Evolutionary conservation across 768 basidiomycete genomes (phyloP), one percentile per base, ranked within the genome.

Genomic region (Tubosaeta sp.): DNA sequence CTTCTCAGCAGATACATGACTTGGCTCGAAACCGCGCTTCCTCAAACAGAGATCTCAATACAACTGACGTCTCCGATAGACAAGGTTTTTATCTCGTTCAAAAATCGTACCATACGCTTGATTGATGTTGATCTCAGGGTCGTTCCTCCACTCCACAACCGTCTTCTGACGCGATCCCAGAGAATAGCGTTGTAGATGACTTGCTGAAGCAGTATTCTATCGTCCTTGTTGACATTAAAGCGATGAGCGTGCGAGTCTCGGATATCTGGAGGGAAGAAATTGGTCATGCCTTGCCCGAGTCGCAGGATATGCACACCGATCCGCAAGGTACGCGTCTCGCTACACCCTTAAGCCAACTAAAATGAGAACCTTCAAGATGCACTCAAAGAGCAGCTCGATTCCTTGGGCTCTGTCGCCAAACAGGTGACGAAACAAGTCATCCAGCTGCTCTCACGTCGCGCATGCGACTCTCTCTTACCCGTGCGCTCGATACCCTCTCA

Each of bases 401-500:
- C 61, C 7, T 55, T 92, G 6, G 71, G 72, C 1, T 65, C 74
- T 3, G 64, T 84, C n/a, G 71, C 83, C n/a, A 73, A 78, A 13
- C 73, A 80, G 3, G 68, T 89, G 51, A 79, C 83, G 6, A 73
- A 64, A 24, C 85, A 89, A 48, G 80, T 95, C 49, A 67, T 87
- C 22, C 62, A 72, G 11, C 84, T 95, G 46, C 73, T 98, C 24
- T 81, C 81, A 16, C 79, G 81, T 53, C 82, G 91, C n/a, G 92
- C 88, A 57, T 86, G 83, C 54, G 94, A 96, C 56, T 82, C 85
- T 8, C 78, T 98, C 39, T 79, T 86, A 27, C 83, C 87, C 13
- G 89, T 97, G 51, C 80, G 90, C 43, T 87, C 89, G 0, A 89
- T 97, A 61, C 91, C 92, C 1, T 86, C 88, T 1, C 94, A 97